phyloP scores from a whole-genome alignment of 768 basidiomycete genomes.

The Lentinus brumalis region DNA sequence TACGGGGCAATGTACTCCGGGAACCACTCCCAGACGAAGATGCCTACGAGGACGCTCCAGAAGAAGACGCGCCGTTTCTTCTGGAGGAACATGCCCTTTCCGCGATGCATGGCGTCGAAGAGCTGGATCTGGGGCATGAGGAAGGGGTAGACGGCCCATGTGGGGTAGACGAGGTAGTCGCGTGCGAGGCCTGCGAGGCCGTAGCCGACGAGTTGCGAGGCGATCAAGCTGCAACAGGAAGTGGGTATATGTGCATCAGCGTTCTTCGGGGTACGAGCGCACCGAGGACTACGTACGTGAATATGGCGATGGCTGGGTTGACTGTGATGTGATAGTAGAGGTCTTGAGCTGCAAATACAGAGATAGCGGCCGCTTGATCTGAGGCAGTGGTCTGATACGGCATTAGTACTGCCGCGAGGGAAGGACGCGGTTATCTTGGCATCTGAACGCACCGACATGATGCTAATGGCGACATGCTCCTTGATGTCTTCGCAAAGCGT shows the following conservation, averaged over 20 bases:
- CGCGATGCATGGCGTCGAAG: constrained; percentile 46
- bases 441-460: constrained; percentile 18
- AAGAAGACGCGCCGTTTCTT: constrained; percentile 38
- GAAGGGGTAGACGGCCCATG: constrained; percentile 46
- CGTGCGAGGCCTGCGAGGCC: constrained; percentile 43
- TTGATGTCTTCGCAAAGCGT: constrained; percentile 36
- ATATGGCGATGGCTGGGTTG: constrained; percentile 30
- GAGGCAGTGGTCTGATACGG: constrained; percentile 22
- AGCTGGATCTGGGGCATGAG: constrained; percentile 44
- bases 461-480: constrained; percentile 34
- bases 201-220: constrained; percentile 34
- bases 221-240: constrained; percentile 16
- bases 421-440: too few species aligned
- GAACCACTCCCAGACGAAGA: constrained; percentile 48
- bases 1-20: constrained; percentile 33
- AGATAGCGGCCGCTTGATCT: constrained; percentile 28
- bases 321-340: constrained; percentile 40
- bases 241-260: too few species aligned
- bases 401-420: too few species aligned
- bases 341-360: constrained; percentile 27
- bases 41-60: constrained; percentile 36
- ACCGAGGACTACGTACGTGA: constrained; percentile 31
- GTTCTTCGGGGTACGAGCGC: not conserved
- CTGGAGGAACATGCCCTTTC: constrained; percentile 37
- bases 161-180: constrained; percentile 52